A percentile compares a stretch with the other conserved stretches of the same genome.
These are phyloP conservation scores for Phragmites australis DNA, from an alignment of 176 grass and related monocot genomes.

Conservation along the genomic window DNA sequence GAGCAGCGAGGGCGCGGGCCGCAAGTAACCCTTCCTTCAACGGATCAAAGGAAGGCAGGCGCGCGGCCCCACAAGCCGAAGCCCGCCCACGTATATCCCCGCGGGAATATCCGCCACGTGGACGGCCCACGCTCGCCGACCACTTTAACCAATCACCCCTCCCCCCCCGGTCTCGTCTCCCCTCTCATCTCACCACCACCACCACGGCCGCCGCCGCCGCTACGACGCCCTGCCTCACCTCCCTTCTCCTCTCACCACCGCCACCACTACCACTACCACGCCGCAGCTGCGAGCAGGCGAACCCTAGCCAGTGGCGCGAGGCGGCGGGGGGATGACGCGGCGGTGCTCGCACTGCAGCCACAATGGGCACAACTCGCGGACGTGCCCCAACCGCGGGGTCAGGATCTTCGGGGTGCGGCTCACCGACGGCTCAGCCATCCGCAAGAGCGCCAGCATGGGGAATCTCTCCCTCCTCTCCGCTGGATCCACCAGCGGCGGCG, in stretches of 20 bases:
- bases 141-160: constrained; percentile 38
- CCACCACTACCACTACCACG: not conserved
- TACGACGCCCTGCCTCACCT: not conserved
- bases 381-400: constrained; percentile 92
- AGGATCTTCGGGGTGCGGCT: constrained; percentile 94
- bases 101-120: constrained; percentile 73
- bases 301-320: not conserved
- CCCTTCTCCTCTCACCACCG: constrained; percentile 8
- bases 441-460: constrained; percentile 98
- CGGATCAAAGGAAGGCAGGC: constrained; percentile 29
- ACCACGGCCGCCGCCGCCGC: not conserved
- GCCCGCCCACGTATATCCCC: constrained; percentile 40
- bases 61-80: constrained; percentile 59
- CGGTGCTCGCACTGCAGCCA: constrained; percentile 98
- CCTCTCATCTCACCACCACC: not conserved
- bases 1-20: not conserved
- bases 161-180: not conserved
- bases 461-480: constrained; percentile 83
- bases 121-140: constrained; percentile 52
- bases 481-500: constrained; percentile 76
- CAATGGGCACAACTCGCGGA: constrained; percentile 95
- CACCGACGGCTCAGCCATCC: constrained; percentile 80
- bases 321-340: constrained; percentile 63
- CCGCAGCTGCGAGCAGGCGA: not conserved
- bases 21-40: too few relatives aligned